Evolutionary conservation across 805 yeast genomes (phyloP).

Genomic region (Pichia paraexigua): DNA sequence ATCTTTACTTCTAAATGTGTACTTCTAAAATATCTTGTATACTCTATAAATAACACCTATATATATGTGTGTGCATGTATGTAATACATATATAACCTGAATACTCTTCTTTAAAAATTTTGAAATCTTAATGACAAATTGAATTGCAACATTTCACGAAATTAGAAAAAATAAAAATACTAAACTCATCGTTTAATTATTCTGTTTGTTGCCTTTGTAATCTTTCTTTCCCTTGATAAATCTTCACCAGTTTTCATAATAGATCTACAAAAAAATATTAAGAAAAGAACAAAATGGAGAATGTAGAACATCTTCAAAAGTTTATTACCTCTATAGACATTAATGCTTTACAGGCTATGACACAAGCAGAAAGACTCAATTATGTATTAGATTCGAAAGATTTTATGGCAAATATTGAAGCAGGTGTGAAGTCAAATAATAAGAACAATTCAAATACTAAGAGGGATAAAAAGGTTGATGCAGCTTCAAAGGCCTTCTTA

Average conservation of each 20-base stretch:
- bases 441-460: not conserved
- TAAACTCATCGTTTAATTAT: not conserved
- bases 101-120: too few relatives aligned
- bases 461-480: not conserved
- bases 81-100: too few relatives aligned
- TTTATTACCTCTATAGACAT: slow-evolving; percentile 6
- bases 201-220: not conserved
- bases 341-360: slow-evolving; percentile 9
- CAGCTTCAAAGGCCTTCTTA: not conserved
- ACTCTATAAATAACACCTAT: too few relatives aligned
- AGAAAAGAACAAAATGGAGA: not conserved
- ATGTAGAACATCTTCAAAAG: slow-evolving; percentile 6
- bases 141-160: not conserved
- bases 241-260: too few relatives aligned
- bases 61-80: too few relatives aligned
- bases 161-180: too few relatives aligned
- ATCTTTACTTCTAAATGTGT: not conserved
- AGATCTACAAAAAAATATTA: too few relatives aligned
- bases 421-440: not conserved
- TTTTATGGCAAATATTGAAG: slow-evolving; percentile 10
- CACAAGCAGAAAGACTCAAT: slow-evolving; percentile 14
- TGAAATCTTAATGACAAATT: not conserved
- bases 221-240: too few relatives aligned
- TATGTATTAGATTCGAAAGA: slow-evolving; percentile 14
- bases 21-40: too few relatives aligned